Conservation (phyloP, 805 yeast genomes). For the Ogataea pignaliae region DNA sequence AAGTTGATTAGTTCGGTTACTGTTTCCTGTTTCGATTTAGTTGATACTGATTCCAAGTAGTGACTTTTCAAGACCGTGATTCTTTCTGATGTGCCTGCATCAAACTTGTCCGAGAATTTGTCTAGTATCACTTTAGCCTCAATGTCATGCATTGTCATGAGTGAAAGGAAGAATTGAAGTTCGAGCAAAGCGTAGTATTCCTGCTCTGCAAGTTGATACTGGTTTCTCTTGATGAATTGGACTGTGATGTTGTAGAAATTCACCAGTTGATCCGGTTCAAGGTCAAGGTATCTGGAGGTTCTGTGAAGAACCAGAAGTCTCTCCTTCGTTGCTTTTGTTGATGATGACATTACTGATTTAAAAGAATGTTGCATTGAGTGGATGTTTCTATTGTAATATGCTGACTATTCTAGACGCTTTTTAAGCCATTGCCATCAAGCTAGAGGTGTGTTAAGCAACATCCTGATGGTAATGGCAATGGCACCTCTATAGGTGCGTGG, state of each 20-base stretch:
- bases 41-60: constrained; percentile 49
- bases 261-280: constrained; percentile 41
- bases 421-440: too few species aligned
- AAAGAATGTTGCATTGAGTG: background rate
- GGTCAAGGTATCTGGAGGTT: constrained; percentile 46
- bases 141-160: constrained; percentile 58
- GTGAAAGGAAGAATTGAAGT: constrained; percentile 62
- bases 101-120: constrained; percentile 63
- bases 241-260: constrained; percentile 34
- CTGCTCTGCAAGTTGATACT: constrained; percentile 34
- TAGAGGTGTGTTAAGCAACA: too few species aligned
- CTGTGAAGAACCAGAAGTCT: constrained; percentile 46
- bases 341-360: background rate
- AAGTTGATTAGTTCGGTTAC: constrained; percentile 28
- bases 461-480: too few species aligned
- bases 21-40: constrained; percentile 25
- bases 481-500: too few species aligned
- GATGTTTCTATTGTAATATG: too few species aligned
- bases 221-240: constrained; percentile 30
- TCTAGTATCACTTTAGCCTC: constrained; percentile 69
- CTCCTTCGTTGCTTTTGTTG: constrained; percentile 29
- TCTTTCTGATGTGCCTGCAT: constrained; percentile 46
- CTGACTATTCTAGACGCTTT: too few species aligned
- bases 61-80: constrained; percentile 50
- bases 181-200: constrained; percentile 58